Evolutionary conservation across 495 filamentous ascomycete genomes (phyloP).

Genomic region (Diplogelasinospora grovesii): DNA sequence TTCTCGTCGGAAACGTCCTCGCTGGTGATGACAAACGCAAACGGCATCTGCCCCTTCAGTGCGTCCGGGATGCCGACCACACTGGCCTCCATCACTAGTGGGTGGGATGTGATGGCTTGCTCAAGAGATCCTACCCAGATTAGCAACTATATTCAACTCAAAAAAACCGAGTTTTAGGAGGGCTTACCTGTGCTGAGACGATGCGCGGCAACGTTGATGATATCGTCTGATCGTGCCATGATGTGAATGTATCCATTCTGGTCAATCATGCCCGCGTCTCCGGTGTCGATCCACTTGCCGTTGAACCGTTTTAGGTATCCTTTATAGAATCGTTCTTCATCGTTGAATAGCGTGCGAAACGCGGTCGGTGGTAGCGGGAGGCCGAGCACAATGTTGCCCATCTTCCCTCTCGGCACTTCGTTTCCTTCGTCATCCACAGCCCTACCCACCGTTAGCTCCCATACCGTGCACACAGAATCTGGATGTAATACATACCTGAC

Average conservation of each 20-base stretch:
- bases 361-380: slow-evolving; percentile 79
- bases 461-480: neutral
- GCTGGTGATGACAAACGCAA: slow-evolving; percentile 68
- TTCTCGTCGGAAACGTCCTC: slow-evolving; percentile 38
- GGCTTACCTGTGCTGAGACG: slow-evolving; percentile 81
- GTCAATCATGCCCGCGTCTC: slow-evolving; percentile 84
- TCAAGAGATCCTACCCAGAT: slow-evolving; percentile 71
- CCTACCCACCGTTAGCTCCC: slow-evolving; percentile 15
- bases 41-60: slow-evolving; percentile 84
- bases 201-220: slow-evolving; percentile 94
- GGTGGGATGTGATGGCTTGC: slow-evolving; percentile 79
- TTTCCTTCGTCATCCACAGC: slow-evolving; percentile 74
- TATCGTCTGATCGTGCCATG: slow-evolving; percentile 82
- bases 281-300: slow-evolving; percentile 80
- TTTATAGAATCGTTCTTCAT: slow-evolving; percentile 75
- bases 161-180: no score
- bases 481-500: slow-evolving; percentile 43
- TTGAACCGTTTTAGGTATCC: slow-evolving; percentile 74
- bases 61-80: slow-evolving; percentile 79
- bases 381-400: slow-evolving; percentile 87
- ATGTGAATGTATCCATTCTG: slow-evolving; percentile 75
- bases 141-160: slow-evolving; percentile 14
- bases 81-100: slow-evolving; percentile 68
- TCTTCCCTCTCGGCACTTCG: slow-evolving; percentile 58
- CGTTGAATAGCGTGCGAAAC: slow-evolving; percentile 76